These are phyloP conservation scores for Penicillium cataractarum DNA, from an alignment of 495 filamentous ascomycete genomes.

Conservation along the genomic window DNA sequence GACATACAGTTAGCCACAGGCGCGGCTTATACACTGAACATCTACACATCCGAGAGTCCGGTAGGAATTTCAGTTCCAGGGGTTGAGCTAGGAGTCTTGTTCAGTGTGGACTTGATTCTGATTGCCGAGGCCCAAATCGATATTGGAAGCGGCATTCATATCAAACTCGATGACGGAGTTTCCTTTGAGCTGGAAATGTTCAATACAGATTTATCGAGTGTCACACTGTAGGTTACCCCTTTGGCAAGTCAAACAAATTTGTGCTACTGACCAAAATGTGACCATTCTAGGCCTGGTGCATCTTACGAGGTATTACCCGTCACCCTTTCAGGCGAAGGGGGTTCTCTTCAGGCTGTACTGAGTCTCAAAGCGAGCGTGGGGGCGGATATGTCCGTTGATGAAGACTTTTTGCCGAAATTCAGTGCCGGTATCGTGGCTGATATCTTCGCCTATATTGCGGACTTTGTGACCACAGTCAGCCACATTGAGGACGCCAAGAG, in stretches of 20 bases:
- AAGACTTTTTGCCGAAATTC: too few relatives aligned
- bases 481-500: too few relatives aligned
- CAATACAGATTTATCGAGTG: constrained; percentile 43
- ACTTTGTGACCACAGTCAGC: too few relatives aligned
- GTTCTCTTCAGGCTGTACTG: constrained; percentile 46
- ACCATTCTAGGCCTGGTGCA: constrained; percentile 46
- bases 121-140: constrained; percentile 48
- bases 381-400: too few relatives aligned
- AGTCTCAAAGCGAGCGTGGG: constrained; percentile 7
- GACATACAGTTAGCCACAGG: constrained; percentile 46
- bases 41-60: constrained; percentile 49
- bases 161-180: constrained; percentile 52
- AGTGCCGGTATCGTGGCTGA: too few relatives aligned
- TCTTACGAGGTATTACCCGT: constrained; percentile 62
- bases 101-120: constrained; percentile 53
- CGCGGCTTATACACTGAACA: constrained; percentile 51
- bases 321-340: constrained; percentile 42
- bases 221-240: constrained; percentile 49
- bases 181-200: constrained; percentile 48
- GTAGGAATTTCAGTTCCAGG: constrained; percentile 44
- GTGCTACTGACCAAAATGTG: background rate
- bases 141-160: constrained; percentile 55
- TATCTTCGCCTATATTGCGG: too few relatives aligned
- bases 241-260: too few relatives aligned
- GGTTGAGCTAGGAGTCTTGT: constrained; percentile 43